Base-by-base conservation (phyloP, 768 basidiomycete genomes). In the Kondoa subrosea region DNA sequence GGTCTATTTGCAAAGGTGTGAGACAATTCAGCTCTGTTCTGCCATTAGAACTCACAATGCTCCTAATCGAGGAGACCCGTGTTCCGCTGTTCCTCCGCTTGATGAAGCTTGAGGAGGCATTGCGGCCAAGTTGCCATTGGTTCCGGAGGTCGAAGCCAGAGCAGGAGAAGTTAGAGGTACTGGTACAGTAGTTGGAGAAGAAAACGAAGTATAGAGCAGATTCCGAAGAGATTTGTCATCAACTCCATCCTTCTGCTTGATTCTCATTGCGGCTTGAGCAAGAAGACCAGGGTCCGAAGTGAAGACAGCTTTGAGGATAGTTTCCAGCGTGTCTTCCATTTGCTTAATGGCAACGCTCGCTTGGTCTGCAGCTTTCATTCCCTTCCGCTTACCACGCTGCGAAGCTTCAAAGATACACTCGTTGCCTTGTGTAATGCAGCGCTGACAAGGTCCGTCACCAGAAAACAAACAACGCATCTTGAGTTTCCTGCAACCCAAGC, bases 361-460 rank as follows among this genome's bases (percentile, higher is more conserved):
- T 21, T 50, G 40, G 21, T 50, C 21, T 8, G 40, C 40, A 8
- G 40, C 40, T 21, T 50, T 50, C 40, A 50, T 50, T 8, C 40
- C 40, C 21, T 50, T 50, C 12, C 40, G 40, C 21, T 50, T 96
- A 62, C 92, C 92, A 65, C 92, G 83, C 76, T 95, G 91, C 1
- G 88, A 91, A 76, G 93, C 92, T 78, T 95, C 91, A 71, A 96
- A 96, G 57, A 93, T 83, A 74, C 92, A 96, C 71, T 91, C 88
- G 73, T 91, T 71, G 27, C 67, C 67, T 4, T 72, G 70, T 25
- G 71, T 50, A 32, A 69, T 67, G 66, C 89, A 92, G 26, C 89
- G 85, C 74, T 90, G 91, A 79, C 89, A 92, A 0, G 89, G 88
- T 0, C 87, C 87, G 0, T 89, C 89, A 56, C 89, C 65, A 76